phyloP scores from a whole-genome alignment of 768 basidiomycete species.

The Rhodotorula paludigena region DNA sequence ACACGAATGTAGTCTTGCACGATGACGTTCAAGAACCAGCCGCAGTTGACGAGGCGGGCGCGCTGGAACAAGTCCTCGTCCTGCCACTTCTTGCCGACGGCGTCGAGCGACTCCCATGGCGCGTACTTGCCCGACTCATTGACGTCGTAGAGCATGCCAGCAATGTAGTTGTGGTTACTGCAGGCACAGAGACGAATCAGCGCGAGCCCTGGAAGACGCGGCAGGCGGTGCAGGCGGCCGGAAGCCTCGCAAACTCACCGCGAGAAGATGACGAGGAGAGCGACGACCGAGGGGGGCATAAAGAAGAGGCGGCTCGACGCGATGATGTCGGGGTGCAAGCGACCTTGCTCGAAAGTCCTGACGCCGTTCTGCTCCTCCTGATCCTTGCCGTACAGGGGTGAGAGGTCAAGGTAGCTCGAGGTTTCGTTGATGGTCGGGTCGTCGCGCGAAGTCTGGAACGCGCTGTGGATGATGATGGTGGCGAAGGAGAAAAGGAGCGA shows the following conservation, averaged over 20 bases:
- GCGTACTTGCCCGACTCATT: slow-evolving; percentile 60
- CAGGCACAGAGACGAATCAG: too few relatives aligned
- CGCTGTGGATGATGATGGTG: slow-evolving; percentile 51
- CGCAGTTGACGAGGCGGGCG: slow-evolving; percentile 21
- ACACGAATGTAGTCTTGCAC: slow-evolving; percentile 32
- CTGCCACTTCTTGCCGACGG: slow-evolving; percentile 18
- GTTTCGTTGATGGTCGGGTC: slow-evolving; percentile 54
- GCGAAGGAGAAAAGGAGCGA: background rate
- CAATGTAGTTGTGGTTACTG: slow-evolving; percentile 58
- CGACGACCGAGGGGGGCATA: slow-evolving; percentile 69
- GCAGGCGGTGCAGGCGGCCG: too few relatives aligned
- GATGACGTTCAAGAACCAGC: slow-evolving; percentile 30
- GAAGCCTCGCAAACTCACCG: slow-evolving; percentile 48
- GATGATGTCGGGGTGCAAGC: slow-evolving; percentile 64
- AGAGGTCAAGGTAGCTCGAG: slow-evolving; percentile 71
- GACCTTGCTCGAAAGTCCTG: slow-evolving; percentile 58
- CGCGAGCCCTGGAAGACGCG: too few relatives aligned
- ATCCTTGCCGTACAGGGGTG: slow-evolving; percentile 65
- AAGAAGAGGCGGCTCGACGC: slow-evolving; percentile 46
- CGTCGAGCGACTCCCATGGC: slow-evolving; percentile 5
- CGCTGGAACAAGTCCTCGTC: slow-evolving; percentile 38
- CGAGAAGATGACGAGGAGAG: slow-evolving; percentile 64
- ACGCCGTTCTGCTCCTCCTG: slow-evolving; percentile 55
- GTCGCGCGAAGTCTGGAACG: slow-evolving; percentile 60
- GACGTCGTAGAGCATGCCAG: slow-evolving; percentile 48